Evolutionary conservation across 108 stramenopile species (phyloP).

Genomic region (Cylindrotheca closterium): DNA sequence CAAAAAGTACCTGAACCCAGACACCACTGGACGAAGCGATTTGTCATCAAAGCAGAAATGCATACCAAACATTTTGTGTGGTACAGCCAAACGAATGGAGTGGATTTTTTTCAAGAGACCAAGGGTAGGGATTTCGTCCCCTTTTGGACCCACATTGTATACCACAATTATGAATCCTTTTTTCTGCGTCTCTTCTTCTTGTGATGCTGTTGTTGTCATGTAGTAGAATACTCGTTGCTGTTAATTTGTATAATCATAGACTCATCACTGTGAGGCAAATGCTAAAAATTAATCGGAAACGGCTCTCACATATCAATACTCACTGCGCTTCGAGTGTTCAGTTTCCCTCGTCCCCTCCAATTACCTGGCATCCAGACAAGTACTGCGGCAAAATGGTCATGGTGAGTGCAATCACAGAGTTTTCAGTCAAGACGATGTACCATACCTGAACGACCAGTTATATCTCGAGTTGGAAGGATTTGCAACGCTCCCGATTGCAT

Average conservation of each 20-base stretch:
- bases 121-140: constrained; percentile 1
- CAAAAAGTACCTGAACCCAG: constrained; percentile 4
- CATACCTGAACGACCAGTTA: constrained; percentile 22
- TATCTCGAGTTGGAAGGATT: constrained; percentile 23
- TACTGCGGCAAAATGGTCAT: background rate
- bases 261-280: too few species aligned
- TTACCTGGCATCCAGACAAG: background rate
- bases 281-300: too few species aligned
- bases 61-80: constrained; percentile 16
- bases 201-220: constrained; percentile 3
- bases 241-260: too few species aligned
- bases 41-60: constrained; percentile 30
- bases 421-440: background rate
- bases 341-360: too few species aligned
- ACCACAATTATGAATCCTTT: constrained; percentile 15
- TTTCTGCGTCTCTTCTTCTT: constrained; percentile 21
- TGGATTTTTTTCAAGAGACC: background rate
- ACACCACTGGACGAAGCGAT: constrained; percentile 15
- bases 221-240: constrained; percentile 27
- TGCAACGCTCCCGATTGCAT: constrained; percentile 20
- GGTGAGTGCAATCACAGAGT: background rate
- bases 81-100: constrained; percentile 5
- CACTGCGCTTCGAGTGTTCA: too few species aligned
- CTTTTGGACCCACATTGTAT: constrained; percentile 7
- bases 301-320: too few species aligned